A percentile compares a stretch with the other conserved stretches of the same genome.
phyloP scores from a whole-genome alignment of 2,329 filamentous ascomycete species.

The Colletotrichum lentis region DNA sequence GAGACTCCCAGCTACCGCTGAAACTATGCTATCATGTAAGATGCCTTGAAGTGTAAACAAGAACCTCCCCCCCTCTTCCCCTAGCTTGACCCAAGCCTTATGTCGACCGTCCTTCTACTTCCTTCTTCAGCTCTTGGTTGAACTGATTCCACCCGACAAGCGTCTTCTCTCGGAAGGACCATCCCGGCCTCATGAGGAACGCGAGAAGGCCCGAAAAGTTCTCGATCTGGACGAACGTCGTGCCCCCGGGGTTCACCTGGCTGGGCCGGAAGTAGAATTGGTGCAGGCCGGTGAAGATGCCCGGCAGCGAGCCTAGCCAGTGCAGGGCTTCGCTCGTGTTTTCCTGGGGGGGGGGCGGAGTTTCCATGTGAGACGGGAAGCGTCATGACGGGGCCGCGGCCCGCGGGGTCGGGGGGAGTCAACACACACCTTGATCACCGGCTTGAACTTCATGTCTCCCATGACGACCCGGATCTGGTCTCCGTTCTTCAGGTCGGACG shows the following conservation, averaged over 20 bases:
- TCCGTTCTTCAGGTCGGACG: constrained; percentile 7
- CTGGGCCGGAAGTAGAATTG: constrained; percentile 18
- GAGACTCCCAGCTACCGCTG: neutral
- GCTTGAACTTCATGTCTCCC: neutral
- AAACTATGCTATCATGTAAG: neutral
- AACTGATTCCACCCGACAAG: constrained; percentile 6
- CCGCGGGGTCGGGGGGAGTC: neutral
- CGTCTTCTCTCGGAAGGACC: constrained; percentile 1
- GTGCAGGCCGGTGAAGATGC: constrained; percentile 9
- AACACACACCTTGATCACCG: neutral
- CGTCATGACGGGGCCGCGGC: no score
- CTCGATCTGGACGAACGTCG: constrained; percentile 5
- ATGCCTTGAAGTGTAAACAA: neutral
- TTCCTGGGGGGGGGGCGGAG: neutral
- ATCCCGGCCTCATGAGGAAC: neutral
- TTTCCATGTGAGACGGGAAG: neutral
- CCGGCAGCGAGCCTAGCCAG: constrained; percentile 3
- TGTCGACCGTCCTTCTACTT: neutral
- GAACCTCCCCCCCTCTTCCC: neutral
- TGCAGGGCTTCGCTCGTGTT: constrained; percentile 10
- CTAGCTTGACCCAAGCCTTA: neutral
- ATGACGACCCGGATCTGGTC: constrained; percentile 16
- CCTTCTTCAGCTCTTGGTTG: constrained; percentile 16
- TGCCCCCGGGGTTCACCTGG: neutral
- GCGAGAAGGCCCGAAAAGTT: constrained; percentile 8